These are phyloP conservation scores for Boletus holoroseus DNA, from an alignment of 1,284 basidiomycete genomes.

Conservation along the genomic window DNA sequence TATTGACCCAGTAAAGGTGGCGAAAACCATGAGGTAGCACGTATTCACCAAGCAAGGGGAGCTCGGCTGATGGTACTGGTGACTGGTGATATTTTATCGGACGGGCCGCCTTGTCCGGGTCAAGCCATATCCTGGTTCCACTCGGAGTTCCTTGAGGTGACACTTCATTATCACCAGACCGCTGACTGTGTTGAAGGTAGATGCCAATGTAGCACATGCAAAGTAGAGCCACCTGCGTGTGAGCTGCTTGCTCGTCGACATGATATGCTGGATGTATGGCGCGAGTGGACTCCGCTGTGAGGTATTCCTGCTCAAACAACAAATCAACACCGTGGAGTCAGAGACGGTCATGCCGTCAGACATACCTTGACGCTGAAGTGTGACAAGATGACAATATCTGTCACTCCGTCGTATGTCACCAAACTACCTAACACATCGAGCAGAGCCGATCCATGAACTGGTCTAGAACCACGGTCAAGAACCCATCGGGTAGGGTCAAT, in stretches of 20 bases:
- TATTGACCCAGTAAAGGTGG: neutral
- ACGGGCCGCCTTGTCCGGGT: too few relatives aligned
- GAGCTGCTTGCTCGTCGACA: neutral
- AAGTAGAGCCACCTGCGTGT: neutral
- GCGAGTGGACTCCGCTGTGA: neutral
- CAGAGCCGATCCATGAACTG: neutral
- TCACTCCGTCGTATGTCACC: conserved; percentile 3
- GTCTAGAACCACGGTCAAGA: neutral
- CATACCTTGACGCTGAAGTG: conserved; percentile 10
- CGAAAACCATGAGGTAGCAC: neutral
- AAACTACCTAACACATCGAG: conserved; percentile 8
- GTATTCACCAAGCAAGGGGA: neutral
- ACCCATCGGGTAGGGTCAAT: neutral
- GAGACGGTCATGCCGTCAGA: neutral
- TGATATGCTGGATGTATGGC: neutral
- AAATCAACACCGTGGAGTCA: neutral
- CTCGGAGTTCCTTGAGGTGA: neutral
- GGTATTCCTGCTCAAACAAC: neutral
- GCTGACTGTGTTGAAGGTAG: neutral
- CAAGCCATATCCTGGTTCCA: too few relatives aligned
- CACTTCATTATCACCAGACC: neutral
- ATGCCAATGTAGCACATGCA: neutral
- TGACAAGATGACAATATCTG: conserved; percentile 1
- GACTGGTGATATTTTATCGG: neutral
- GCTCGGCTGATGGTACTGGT: neutral